A percentile compares a stretch with the other conserved stretches of the same genome.
Conservation (phyloP, 2,329 filamentous ascomycete species). For the Lojkania enalia region DNA sequence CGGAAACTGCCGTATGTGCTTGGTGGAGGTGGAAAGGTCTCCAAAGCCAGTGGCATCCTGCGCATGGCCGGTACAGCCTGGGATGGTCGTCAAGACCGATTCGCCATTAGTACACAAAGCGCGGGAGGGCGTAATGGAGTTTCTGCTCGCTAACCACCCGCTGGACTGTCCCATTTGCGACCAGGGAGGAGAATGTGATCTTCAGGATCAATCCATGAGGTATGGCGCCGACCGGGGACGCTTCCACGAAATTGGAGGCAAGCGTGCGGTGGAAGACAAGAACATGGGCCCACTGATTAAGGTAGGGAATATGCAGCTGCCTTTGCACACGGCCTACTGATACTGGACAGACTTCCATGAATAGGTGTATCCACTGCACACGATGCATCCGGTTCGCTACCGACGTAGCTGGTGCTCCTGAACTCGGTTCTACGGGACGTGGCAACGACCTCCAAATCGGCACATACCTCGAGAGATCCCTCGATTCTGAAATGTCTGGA, state of each 20-base stretch:
- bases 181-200: slow-evolving; percentile 97
- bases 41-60: slow-evolving; percentile 98
- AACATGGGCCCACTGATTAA: slow-evolving; percentile 98
- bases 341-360: slow-evolving; percentile 80
- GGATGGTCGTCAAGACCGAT: slow-evolving; percentile 99
- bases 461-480: slow-evolving; percentile 91
- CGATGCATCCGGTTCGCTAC: slow-evolving; percentile 97
- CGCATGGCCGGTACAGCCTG: slow-evolving; percentile 97
- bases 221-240: slow-evolving; percentile 94
- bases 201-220: slow-evolving; percentile 99
- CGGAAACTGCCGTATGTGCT: slow-evolving; percentile 99
- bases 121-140: slow-evolving; percentile 98
- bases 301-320: slow-evolving; percentile 34
- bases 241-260: slow-evolving; percentile 94
- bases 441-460: slow-evolving; percentile 98
- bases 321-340: slow-evolving; percentile 27
- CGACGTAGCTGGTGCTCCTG: slow-evolving; percentile 92
- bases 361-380: slow-evolving; percentile 98
- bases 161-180: slow-evolving; percentile 97
- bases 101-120: slow-evolving; percentile 96
- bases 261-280: slow-evolving; percentile 98
- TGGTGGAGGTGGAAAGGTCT: slow-evolving; percentile 95
- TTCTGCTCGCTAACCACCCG: slow-evolving; percentile 92
- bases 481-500: slow-evolving; percentile 92
- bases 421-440: slow-evolving; percentile 90